Percentiles rank a stretch among this genome's conserved stretches.
Evolutionary conservation across 2,329 filamentous ascomycete species (phyloP).

Genomic region (Alternaria sp.): DNA sequence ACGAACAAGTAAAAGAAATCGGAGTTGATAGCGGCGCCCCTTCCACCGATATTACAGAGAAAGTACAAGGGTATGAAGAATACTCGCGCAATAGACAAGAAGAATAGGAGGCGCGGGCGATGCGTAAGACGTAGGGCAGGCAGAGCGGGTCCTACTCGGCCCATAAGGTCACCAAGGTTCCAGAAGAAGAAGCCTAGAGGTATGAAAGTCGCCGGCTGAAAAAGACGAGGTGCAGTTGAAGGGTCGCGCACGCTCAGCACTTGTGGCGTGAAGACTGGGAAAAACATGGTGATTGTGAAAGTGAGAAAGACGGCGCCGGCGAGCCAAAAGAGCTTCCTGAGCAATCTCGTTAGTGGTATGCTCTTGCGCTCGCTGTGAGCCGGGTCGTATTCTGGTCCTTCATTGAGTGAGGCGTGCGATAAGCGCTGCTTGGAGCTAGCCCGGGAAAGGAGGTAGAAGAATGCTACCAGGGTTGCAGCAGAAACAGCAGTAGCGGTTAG

Average conservation of each 20-base stretch:
- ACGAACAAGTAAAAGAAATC: conserved; percentile 88
- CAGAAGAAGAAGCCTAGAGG: conserved; percentile 91
- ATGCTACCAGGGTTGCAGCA: conserved; percentile 72
- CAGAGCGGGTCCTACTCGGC: conserved; percentile 73
- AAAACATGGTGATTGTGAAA: conserved; percentile 90
- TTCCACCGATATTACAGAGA: conserved; percentile 85
- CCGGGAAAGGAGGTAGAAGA: conserved; percentile 74
- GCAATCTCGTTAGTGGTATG: conserved; percentile 71
- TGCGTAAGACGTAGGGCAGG: conserved; percentile 66
- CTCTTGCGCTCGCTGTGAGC: conserved; percentile 50
- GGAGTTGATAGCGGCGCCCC: conserved; percentile 73
- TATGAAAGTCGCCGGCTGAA: conserved; percentile 82
- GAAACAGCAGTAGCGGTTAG: conserved; percentile 84
- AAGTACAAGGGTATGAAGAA: conserved; percentile 85
- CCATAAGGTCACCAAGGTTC: conserved; percentile 87
- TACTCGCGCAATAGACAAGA: conserved; percentile 70
- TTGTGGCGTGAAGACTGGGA: conserved; percentile 83
- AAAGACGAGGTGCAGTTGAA: conserved; percentile 63
- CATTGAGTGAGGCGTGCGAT: conserved; percentile 30
- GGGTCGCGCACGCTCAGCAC: conserved; percentile 56
- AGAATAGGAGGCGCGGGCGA: conserved; percentile 73
- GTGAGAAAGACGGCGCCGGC: conserved; percentile 80
- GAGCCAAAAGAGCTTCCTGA: conserved; percentile 81
- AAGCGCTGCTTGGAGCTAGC: conserved; percentile 46
- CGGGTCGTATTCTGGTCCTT: conserved; percentile 35